Evolutionary conservation across 495 filamentous ascomycete species (phyloP), one percentile per base, ranked within the genome.

Genomic region (Cercophora newfieldiana): DNA sequence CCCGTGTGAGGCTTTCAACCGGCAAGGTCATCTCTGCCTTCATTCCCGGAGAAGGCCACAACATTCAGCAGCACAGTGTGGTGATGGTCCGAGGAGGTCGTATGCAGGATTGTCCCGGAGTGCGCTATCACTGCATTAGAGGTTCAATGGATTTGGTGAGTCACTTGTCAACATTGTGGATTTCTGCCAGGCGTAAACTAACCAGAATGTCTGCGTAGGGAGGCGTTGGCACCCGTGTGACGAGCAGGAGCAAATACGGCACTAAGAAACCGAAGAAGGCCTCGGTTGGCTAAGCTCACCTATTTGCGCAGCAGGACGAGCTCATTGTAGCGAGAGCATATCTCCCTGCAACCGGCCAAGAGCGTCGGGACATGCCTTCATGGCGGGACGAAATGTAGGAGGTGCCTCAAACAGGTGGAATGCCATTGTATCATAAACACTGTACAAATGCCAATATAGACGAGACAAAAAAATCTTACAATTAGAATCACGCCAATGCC

Each of bases 51-150:
- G 92, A 98, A 86, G 94, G 95, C 31, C 95, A 99, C 81, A 99
- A 98, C 82, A 92, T 97, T 68, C 94, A 97, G 83, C 95, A 98
- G 86, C 95, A 99, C 83, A 93, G 90, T 74, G 95, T 99, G 31
- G 95, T 99, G 59, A 81, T 97, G 66, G 93, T 98, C 14, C 84
- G 95, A 64, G 95, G 95, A 54, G 95, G 95, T 18, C 81, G 95
- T 70, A 86, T 85, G 55, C 95, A 97, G 86, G 95, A 99, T 89
- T 98, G 94, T 82, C 95, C 95, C 61, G 95, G 95, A 86, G 95
- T 99, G 80, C 90, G 93, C 71, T 99, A 99, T 76, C 89, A 93
- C 75, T 80, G 97, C 71, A 91, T 99, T 49, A 83, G 95, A 71
- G 95, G 95, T 33, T 91, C 93, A 19, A 82, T 97, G 82, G 95